phyloP scores from a whole-genome alignment of 345 rosid species.

The Pseudoturritis turrita region DNA sequence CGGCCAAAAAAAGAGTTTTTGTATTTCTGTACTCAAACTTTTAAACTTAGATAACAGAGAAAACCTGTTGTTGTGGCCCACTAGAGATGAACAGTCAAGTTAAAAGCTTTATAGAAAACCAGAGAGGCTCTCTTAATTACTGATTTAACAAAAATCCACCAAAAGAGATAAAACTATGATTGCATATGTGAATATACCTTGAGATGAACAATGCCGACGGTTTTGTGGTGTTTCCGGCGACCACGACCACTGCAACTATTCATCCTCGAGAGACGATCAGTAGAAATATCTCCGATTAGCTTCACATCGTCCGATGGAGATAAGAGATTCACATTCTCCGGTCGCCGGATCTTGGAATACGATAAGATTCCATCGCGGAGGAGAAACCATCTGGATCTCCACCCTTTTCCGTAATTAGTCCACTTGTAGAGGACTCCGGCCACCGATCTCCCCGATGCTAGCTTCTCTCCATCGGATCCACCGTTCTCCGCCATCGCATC shows the following conservation, averaged over 20 bases:
- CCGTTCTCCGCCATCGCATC: slow-evolving; percentile 15
- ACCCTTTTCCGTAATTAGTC: slow-evolving; percentile 97
- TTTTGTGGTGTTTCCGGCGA: slow-evolving; percentile 55
- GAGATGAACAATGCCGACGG: slow-evolving; percentile 76
- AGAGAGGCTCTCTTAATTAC: slow-evolving; percentile 8
- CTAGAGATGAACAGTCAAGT: slow-evolving; percentile 67
- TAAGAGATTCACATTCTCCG: slow-evolving; percentile 50
- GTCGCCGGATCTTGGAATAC: slow-evolving; percentile 72
- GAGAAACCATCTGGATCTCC: slow-evolving; percentile 96
- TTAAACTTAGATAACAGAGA: neutral
- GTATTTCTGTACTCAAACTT: neutral
- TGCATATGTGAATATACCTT: slow-evolving; percentile 73
- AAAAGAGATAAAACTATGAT: neutral
- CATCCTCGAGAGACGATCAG: slow-evolving; percentile 50
- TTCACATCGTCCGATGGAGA: slow-evolving; percentile 59
- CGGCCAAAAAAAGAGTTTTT: neutral
- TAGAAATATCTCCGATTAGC: slow-evolving; percentile 73
- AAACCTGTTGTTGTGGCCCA: slow-evolving; percentile 95
- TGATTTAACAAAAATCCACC: neutral
- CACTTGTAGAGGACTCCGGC: slow-evolving; percentile 90
- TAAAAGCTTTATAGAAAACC: slow-evolving; percentile 36
- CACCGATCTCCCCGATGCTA: slow-evolving; percentile 44
- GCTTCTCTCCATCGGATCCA: slow-evolving; percentile 41
- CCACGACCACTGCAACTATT: slow-evolving; percentile 47
- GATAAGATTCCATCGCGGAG: slow-evolving; percentile 75